Percentiles rank a stretch among this genome's conserved stretches.
Evolutionary conservation across 1,284 basidiomycete genomes (phyloP).

Genomic region (Hypsizygus ulmarius): DNA sequence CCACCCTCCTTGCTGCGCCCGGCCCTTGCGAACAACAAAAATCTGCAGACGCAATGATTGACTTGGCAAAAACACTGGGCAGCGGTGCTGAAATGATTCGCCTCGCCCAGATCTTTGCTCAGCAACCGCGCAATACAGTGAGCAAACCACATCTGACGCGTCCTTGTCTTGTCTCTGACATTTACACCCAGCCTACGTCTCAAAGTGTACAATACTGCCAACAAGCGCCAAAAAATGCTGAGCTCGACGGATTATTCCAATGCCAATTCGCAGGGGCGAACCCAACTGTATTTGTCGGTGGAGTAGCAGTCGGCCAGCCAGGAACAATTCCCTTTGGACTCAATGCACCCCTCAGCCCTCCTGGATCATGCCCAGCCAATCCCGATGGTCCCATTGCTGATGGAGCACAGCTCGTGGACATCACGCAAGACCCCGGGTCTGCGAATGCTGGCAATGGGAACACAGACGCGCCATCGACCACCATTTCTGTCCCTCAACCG

Average conservation of each 20-base stretch:
- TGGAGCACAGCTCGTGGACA: slow-evolving; percentile 42
- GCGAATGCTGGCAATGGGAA: slow-evolving; percentile 19
- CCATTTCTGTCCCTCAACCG: not conserved
- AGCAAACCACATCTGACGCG: slow-evolving; percentile 5
- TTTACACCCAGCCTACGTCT: slow-evolving; percentile 32
- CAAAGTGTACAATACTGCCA: slow-evolving; percentile 43
- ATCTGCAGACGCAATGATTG: slow-evolving; percentile 52
- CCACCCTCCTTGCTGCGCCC: slow-evolving; percentile 47
- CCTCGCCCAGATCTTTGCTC: slow-evolving; percentile 49
- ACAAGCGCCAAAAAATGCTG: slow-evolving; percentile 36
- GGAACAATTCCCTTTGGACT: slow-evolving; percentile 42
- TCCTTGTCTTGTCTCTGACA: not conserved
- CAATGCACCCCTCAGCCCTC: slow-evolving; percentile 30
- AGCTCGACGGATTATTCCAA: slow-evolving; percentile 44
- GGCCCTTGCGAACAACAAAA: slow-evolving; percentile 55
- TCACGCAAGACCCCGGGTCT: slow-evolving; percentile 42
- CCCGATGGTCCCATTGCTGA: slow-evolving; percentile 37
- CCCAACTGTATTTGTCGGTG: slow-evolving; percentile 36
- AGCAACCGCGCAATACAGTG: slow-evolving; percentile 45
- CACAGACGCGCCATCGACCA: slow-evolving; percentile 7
- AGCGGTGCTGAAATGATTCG: slow-evolving; percentile 49
- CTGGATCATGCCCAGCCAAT: slow-evolving; percentile 42
- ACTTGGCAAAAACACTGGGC: slow-evolving; percentile 49
- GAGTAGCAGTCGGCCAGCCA: slow-evolving; percentile 31
- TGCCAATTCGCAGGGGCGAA: slow-evolving; percentile 44